These are phyloP conservation scores for Lipomyces orientalis DNA, from an alignment of 805 yeast genomes.

Conservation along the genomic window DNA sequence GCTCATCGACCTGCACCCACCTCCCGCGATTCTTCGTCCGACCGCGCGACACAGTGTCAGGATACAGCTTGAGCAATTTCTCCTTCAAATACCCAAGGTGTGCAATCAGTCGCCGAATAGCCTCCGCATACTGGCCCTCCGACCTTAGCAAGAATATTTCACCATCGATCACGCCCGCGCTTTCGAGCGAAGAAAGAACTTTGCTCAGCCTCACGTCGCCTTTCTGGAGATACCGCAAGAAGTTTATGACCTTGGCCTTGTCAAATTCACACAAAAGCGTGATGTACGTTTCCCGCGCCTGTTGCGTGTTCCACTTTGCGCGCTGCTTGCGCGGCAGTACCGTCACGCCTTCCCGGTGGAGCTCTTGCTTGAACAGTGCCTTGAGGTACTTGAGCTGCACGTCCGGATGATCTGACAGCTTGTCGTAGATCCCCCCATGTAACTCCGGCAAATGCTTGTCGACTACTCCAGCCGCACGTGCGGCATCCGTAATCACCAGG, in stretches of 20 bases:
- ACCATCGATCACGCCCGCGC: slow-evolving; percentile 36
- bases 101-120: slow-evolving; percentile 27
- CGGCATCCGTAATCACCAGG: slow-evolving; percentile 33
- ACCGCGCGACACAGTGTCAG: slow-evolving; percentile 32
- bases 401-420: slow-evolving; percentile 19
- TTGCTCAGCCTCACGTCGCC: slow-evolving; percentile 36
- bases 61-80: slow-evolving; percentile 24
- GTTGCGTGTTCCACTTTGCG: slow-evolving; percentile 37
- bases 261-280: slow-evolving; percentile 35
- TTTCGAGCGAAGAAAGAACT: slow-evolving; percentile 34
- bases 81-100: slow-evolving; percentile 26
- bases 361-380: slow-evolving; percentile 29
- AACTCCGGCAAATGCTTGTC: slow-evolving; percentile 33
- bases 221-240: slow-evolving; percentile 31
- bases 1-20: slow-evolving; percentile 36
- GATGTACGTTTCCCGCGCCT: slow-evolving; percentile 38
- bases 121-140: slow-evolving; percentile 35
- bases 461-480: slow-evolving; percentile 30
- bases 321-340: slow-evolving; percentile 12
- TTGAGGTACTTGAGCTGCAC: slow-evolving; percentile 33
- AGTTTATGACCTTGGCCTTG: slow-evolving; percentile 28
- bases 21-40: slow-evolving; percentile 19
- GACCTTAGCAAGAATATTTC: slow-evolving; percentile 34
- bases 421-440: slow-evolving; percentile 30
- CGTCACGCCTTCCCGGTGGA: slow-evolving; percentile 20